Base-by-base conservation (phyloP, 352 stramenopile genomes). In the Phytophthora lateralis region DNA sequence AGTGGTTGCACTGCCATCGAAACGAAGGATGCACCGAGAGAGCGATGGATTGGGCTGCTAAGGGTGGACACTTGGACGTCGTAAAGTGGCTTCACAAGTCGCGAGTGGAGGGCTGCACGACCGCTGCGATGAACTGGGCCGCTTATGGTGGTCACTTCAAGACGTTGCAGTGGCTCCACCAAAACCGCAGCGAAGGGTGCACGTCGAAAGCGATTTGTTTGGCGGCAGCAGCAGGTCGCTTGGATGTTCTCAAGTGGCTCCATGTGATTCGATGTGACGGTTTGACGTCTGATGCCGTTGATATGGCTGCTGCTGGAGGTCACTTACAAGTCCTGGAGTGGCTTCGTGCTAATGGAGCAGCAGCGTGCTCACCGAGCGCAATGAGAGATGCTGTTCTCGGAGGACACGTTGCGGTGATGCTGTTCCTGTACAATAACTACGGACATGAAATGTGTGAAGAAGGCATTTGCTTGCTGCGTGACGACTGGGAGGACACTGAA, bases 21-120 rank as follows among this genome's bases (percentile, higher is more conserved):
- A 52, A 1, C 11, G 61, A 69, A 65, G 61, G 55, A n/a, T 66
- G 62, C 12, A 70, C 62, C 6, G 34, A 61, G 14, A 41, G 62
- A 38, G 55, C 62, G 6, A 70, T 70, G 55, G 55, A 70, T 53
- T 70, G 62, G 62, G 62, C 48, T 27, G 62, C 62, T n/a, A 53
- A 66, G 11, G 43, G 49, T 18, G 62, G 62, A 4, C 62, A 70
- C 32, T 61, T 66, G 37, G 42, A 61, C 21, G 62, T 70, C 9
- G 43, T 70, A 9, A 61, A 66, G 24, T 70, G 62, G 62, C 55
- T 70, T 24, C 49, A 65, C 17, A 27, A n/a, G n/a, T 65, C 60
- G 18, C 41, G 55, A 14, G 35, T 37, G 10, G 62, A 65, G 17
- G 62, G 62, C 7, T 70, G 62, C 24, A 57, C 62, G 10, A 54